Evolutionary conservation across 169 alveolate genomes (phyloP), one percentile per base, ranked within the genome.

Genomic region (Babesia sp.): DNA sequence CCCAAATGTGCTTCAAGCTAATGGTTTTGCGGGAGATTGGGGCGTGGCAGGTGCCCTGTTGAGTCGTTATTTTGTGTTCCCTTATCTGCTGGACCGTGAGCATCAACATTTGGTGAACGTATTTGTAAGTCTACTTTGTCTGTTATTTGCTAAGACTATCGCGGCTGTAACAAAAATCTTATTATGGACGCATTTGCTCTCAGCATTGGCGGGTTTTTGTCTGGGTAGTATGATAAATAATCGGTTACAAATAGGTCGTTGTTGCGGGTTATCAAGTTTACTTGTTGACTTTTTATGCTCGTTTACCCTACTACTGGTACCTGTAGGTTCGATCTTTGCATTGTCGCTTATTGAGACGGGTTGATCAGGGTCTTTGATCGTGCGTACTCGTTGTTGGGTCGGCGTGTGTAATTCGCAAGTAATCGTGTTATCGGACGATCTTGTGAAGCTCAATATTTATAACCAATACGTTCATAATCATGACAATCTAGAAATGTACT

Each of bases 21-120:
- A 70, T 34, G 87, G 87, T 18, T 59, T 79, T 46, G 82, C 87
- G 4, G 87, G 87, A 11, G 87, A 79, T 56, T 79, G 87, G 87
- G 87, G 87, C 12, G 78, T 79, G 31, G 87, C 87, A 12, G 87
- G 87, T 11, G 83, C 83, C 16, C 71, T 79, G 34, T 63, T 79
- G n/a, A 79, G 87, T 34, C 54, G 87, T 26, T 71, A 64, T 60
- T 79, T 71, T 31, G 28, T 79, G 33, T 70, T 70, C 58, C 83
- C 83, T 26, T 79, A 70, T 50, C 54, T 79, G 59, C 31, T 79
- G 9, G 71, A 71, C 29, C 44, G 87, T 14, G 87, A 71, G 61
- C 66, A 69, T 58, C 87, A 79, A 41, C 80, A 79, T 51, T 14
- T 79, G 28, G 61, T 58, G 33, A 79, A 79, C 83, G 42, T 59